Evolutionary conservation across 1,284 basidiomycete genomes (phyloP), one percentile per base, ranked within the genome.

Genomic region (Tetrapyrgos nigripes): DNA sequence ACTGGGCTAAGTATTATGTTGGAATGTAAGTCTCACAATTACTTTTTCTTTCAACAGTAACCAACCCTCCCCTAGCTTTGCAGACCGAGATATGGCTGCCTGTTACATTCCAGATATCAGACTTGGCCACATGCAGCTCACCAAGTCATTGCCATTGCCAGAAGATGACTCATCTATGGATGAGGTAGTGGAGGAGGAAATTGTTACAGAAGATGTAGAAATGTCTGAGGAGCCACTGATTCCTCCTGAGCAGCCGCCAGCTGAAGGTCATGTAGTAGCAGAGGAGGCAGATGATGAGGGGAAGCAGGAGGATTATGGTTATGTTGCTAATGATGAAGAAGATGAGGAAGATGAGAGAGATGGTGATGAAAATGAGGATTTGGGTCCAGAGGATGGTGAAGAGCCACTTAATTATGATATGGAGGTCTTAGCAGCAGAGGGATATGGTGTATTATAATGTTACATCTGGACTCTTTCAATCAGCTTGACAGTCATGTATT

Each of bases 11-110:
- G 14, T 51, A 37, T 24, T 51, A 51, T 37, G 50, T 51, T 13
- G 37, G 31, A 19, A 51, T 51, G 50, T 51, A 14, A 51, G 50
- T 51, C n/a, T n/a, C n/a, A n/a, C n/a, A 6, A 29, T 27, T n/a
- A n/a, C n/a, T n/a, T 10, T 11, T 27, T 27, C 21, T 3, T 27
- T 9, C n/a, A n/a, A n/a, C n/a, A n/a, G n/a, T n/a, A n/a, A n/a
- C n/a, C n/a, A n/a, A 29, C 31, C 13, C 26, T 17, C 13, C 19
- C 53, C 37, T 21, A 71, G 69, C 4, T 70, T 67, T 35, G 57
- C 61, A 17, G 68, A 71, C 26, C 31, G 60, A 9, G 69, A 71
- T 40, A 66, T 71, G 62, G 57, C 64, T 17, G 62, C 70, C 60
- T 43, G 63, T 0, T 70, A 58, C 43, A 23, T 47, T 4, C n/a